Base-by-base conservation (phyloP, 192 early-diverging fungal genomes). In the Jimgerdemannia lactiflua region DNA sequence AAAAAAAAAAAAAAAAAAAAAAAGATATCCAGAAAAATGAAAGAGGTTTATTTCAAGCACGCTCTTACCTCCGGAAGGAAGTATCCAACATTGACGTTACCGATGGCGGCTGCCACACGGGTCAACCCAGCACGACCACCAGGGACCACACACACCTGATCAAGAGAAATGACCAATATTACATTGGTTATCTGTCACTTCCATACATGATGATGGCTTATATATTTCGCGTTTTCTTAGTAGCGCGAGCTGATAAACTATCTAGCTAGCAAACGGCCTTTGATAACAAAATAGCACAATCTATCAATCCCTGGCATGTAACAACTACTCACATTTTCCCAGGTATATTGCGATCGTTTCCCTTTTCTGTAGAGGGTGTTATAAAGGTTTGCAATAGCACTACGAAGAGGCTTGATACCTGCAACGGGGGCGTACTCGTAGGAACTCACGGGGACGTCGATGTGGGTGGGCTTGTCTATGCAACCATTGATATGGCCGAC, bases 111-210 rank as follows among this genome's bases (percentile, higher is more conserved):
- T 17, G 86, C 87, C 4, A 89, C 85, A 4, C 87, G 72, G 4
- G 87, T 88, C 72, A 89, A 73, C 14, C 86, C 87, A 17, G 87
- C 87, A 44, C 87, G 77, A 43, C 87, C 87, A 70, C 87, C 87
- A 7, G 87, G 87, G 11, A 87, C 86, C 65, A 89, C 82, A 63
- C 87, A 89, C 2, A 87, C 73, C 77, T 79, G 39, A 4, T 19
- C 17, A 59, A 77, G 41, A 66, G 41, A 64, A 3, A 49, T 69
- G 11, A 44, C 17, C 17, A 29, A 59, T 14, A 72, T 29, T 29
- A 29, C 29, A 29, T 29, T 29, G 29, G 29, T 29, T 29, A 29
- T 29, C 29, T 29, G 29, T 29, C 29, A 29, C 1, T 29, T 29
- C 29, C 29, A 29, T 29, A 64, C 19, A 3, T 29, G 1, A 29